phyloP scores from a whole-genome alignment of 768 basidiomycete species.

The Boletus tylopilopsis region DNA sequence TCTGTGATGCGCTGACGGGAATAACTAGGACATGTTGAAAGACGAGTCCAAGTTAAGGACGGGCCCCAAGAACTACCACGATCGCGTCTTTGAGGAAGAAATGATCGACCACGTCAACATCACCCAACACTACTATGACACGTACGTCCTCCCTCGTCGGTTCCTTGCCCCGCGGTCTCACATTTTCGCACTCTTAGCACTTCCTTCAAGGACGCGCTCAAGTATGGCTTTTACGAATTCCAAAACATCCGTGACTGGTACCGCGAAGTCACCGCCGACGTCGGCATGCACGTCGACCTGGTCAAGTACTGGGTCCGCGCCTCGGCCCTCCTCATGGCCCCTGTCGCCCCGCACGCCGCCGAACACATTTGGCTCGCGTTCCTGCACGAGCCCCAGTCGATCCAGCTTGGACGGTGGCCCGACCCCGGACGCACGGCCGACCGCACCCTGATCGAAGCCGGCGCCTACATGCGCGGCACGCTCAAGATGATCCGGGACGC shows the following conservation, averaged over 20 bases:
- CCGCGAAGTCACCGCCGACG: slow-evolving; percentile 83
- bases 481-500: slow-evolving; percentile 90
- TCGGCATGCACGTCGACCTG: slow-evolving; percentile 90
- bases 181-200: slow-evolving; percentile 48
- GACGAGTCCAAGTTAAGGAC: slow-evolving; percentile 68
- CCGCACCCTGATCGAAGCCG: slow-evolving; percentile 63
- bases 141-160: slow-evolving; percentile 48
- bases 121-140: slow-evolving; percentile 76
- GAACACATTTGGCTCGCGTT: slow-evolving; percentile 85
- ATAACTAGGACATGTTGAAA: slow-evolving; percentile 71
- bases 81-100: slow-evolving; percentile 88
- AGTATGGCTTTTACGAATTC: slow-evolving; percentile 94
- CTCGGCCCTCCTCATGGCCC: slow-evolving; percentile 76
- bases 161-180: not conserved
- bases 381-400: slow-evolving; percentile 67
- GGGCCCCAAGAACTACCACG: slow-evolving; percentile 77
- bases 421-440: slow-evolving; percentile 59
- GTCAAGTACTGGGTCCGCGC: slow-evolving; percentile 80
- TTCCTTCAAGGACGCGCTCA: slow-evolving; percentile 93
- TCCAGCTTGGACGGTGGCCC: slow-evolving; percentile 87
- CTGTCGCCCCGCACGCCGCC: slow-evolving; percentile 90
- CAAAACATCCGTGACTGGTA: slow-evolving; percentile 94
- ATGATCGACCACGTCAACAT: slow-evolving; percentile 81
- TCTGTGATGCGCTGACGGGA: not conserved
- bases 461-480: slow-evolving; percentile 84